Evolutionary conservation across 1,284 basidiomycete genomes (phyloP).

Genomic region (Pseudozyma sp.): DNA sequence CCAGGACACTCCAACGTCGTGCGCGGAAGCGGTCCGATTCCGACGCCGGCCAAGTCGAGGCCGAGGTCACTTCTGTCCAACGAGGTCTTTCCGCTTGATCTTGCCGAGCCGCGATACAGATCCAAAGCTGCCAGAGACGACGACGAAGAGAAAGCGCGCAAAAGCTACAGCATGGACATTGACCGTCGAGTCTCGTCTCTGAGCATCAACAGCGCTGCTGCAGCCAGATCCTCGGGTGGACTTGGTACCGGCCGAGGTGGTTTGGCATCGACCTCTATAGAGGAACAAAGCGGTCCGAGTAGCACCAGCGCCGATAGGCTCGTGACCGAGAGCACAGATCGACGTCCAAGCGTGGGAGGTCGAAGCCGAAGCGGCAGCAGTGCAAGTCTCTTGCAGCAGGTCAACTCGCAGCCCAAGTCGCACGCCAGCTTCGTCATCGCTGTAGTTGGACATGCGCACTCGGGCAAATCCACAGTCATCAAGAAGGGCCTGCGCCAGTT

Average conservation of each 20-base stretch:
- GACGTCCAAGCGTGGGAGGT: conserved; percentile 37
- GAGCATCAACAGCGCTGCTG: not conserved
- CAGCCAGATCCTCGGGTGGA: not conserved
- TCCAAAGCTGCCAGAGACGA: conserved; percentile 11
- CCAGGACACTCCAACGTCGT: conserved; percentile 19
- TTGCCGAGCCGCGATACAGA: conserved; percentile 39
- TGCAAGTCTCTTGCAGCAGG: conserved; percentile 60
- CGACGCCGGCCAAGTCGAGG: conserved; percentile 21
- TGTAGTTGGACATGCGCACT: conserved; percentile 57
- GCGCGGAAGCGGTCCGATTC: conserved; percentile 14
- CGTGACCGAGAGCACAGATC: conserved; percentile 19
- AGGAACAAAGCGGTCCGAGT: conserved; percentile 13
- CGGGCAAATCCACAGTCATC: conserved; percentile 65
- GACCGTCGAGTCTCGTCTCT: conserved; percentile 21
- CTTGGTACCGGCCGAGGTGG: conserved; percentile 17
- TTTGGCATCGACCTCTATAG: conserved; percentile 1
- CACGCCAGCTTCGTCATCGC: conserved; percentile 64
- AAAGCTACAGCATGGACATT: conserved; percentile 34
- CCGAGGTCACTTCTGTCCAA: conserved; percentile 57
- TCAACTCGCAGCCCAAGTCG: conserved; percentile 56
- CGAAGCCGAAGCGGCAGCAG: conserved; percentile 61
- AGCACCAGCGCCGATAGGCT: conserved; percentile 16
- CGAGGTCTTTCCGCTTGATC: conserved; percentile 52
- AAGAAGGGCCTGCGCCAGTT: conserved; percentile 62
- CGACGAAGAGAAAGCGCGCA: conserved; percentile 17